These are phyloP conservation scores for Pseudogymnoascus sp. DNA, from an alignment of 2,329 filamentous ascomycete species.

Conservation along the genomic window DNA sequence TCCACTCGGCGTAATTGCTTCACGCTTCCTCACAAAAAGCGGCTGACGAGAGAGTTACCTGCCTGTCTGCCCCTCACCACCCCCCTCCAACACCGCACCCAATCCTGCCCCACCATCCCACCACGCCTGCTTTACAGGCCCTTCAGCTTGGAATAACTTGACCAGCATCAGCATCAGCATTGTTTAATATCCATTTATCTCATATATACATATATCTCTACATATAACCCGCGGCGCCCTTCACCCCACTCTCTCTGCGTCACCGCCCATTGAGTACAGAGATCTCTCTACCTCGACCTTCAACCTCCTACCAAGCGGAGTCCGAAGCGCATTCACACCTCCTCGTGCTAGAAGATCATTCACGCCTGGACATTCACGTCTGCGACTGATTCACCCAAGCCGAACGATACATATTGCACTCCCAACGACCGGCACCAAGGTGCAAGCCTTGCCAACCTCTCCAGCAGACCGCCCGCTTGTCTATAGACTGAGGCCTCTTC, in stretches of 20 bases:
- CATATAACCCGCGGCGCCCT: neutral
- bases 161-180: slow-evolving; percentile 3
- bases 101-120: slow-evolving; percentile 6
- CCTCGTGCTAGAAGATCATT: neutral
- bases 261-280: slow-evolving; percentile 3
- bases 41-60: neutral
- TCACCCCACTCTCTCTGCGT: neutral
- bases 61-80: slow-evolving; percentile 1
- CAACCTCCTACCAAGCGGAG: neutral
- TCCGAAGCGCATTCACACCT: neutral
- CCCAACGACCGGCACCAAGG: slow-evolving; percentile 1
- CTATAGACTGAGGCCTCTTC: neutral
- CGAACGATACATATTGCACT: neutral
- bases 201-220: neutral
- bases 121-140: slow-evolving; percentile 3
- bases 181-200: slow-evolving; percentile 9
- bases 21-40: neutral
- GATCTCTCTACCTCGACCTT: neutral
- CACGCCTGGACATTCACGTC: neutral
- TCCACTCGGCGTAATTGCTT: slow-evolving; percentile 2
- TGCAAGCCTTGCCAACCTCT: neutral
- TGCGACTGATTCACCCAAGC: neutral
- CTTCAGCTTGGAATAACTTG: neutral
- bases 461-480: neutral
- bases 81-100: neutral